phyloP scores from a whole-genome alignment of 306 rosid species.

The Fagus crenata region DNA sequence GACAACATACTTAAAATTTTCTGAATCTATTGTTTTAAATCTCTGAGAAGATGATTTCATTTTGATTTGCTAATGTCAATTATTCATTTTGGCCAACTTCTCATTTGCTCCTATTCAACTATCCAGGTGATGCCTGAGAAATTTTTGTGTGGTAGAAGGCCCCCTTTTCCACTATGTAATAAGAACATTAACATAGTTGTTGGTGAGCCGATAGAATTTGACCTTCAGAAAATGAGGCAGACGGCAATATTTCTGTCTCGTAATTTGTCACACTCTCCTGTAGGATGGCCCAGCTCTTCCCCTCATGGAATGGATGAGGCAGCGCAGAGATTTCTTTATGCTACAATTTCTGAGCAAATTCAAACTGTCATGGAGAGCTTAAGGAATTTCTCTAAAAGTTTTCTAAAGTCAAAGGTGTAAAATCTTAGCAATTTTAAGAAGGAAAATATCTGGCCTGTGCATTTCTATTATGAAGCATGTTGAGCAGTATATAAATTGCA shows the following conservation, averaged over 20 bases:
- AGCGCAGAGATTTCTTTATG: conserved; percentile 68
- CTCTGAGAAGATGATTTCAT: conserved; percentile 1
- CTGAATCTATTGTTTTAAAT: background rate
- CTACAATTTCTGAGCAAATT: conserved; percentile 64
- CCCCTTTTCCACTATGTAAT: conserved; percentile 69
- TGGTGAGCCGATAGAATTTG: conserved; percentile 81
- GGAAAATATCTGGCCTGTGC: background rate
- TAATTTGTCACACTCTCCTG: conserved; percentile 35
- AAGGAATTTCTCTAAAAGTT: conserved; percentile 42
- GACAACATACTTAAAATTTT: background rate
- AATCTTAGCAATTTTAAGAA: background rate
- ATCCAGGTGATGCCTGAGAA: conserved; percentile 91
- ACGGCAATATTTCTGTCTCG: conserved; percentile 54
- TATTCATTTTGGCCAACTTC: conserved; percentile 35
- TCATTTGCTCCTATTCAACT: conserved; percentile 26
- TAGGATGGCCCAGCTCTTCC: conserved; percentile 62
- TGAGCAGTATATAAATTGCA: background rate
- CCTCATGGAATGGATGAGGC: conserved; percentile 69
- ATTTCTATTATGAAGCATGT: background rate
- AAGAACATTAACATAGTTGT: conserved; percentile 64
- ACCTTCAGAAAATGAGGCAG: conserved; percentile 64
- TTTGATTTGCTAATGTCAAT: background rate
- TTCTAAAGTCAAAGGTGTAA: conserved; percentile 30
- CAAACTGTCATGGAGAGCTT: conserved; percentile 64
- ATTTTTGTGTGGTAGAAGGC: conserved; percentile 63